These are phyloP conservation scores for Phalaenopsis aphrodite DNA, from an alignment of 106 monocot genomes.

Conservation along the genomic window DNA sequence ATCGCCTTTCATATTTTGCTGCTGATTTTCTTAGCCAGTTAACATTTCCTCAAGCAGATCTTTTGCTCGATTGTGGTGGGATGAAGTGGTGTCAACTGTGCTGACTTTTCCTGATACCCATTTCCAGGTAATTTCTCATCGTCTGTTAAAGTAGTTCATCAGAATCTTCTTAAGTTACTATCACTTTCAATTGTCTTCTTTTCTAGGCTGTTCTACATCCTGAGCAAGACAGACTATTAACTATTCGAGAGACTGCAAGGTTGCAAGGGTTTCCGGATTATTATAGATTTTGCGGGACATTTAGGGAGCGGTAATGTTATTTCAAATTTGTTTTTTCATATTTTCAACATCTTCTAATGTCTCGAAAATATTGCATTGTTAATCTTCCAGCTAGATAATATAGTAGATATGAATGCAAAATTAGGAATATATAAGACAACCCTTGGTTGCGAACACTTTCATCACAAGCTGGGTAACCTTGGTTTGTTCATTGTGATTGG, in stretches of 20 bases:
- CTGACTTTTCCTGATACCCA: constrained; percentile 21
- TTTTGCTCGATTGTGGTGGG: constrained; percentile 27
- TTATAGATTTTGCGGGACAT: constrained; percentile 18
- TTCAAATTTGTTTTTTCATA: background rate
- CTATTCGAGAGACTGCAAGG: constrained; percentile 22
- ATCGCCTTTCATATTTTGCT: background rate
- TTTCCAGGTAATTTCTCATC: constrained; percentile 9
- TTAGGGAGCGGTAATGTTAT: constrained; percentile 16
- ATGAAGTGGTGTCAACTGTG: constrained; percentile 26
- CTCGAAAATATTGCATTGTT: background rate
- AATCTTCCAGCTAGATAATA: background rate
- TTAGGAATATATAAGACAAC: background rate
- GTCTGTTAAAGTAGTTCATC: background rate
- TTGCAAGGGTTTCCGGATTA: constrained; percentile 26
- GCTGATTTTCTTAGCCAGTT: background rate
- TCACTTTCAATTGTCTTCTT: background rate
- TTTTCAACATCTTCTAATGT: background rate
- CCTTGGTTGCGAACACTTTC: background rate
- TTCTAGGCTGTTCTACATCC: constrained; percentile 20
- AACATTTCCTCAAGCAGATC: constrained; percentile 8
- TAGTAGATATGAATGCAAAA: background rate
- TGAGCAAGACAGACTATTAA: constrained; percentile 27
- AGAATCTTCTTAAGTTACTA: background rate
- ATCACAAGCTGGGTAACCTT: background rate
- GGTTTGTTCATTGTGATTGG: background rate